Base-by-base conservation (phyloP, 1,139 yeast genomes). In the Meyerozyma athensensis region DNA sequence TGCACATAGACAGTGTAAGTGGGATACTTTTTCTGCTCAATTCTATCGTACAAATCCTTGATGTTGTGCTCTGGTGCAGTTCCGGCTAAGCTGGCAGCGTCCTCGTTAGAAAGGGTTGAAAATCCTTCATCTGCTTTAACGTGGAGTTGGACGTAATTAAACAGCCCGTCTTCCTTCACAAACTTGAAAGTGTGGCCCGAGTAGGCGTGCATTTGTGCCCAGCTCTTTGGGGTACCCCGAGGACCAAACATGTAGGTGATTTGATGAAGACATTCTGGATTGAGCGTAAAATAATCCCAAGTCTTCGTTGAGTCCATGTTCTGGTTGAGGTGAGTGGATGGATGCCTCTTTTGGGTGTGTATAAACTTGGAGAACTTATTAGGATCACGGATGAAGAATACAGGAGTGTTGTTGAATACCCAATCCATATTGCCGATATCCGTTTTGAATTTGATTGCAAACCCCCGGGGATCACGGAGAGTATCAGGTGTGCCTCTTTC, bases 131-230 rank as follows among this genome's bases (percentile, higher is more conserved):
- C 83, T 26, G 74, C 50, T 46, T 71, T 61, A 45, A 79, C 63
- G 56, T 81, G 86, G 42, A 78, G 79, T 59, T 81, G 86, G 36
- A 79, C 82, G 56, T 79, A 80, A 49, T 56, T 59, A 79, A 83
- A 76, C 42, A 79, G 81, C 45, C 84, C 86, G 47, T 79, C 68
- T 52, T 72, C 70, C 59, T 78, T 80, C 36, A 78, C 61, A 81
- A 83, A 77, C 59, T 79, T 79, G 61, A 77, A 81, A 26, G 86
- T 74, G 62, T 81, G 86, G 39, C 86, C 86, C 18, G 86, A 80
- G 63, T 75, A 81, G 42, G 85, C 86, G 55, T 80, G 66, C 86
- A 80, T 80, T 55, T 72, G 69, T 56, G 84, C 70, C 67, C 74
- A 80, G 36, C 72, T 63, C 36, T 77, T 74, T 28, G 87, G 87